Percentiles rank a stretch among this genome's conserved stretches.
These are phyloP conservation scores for Draba incana DNA, from an alignment of 345 rosid species.

Conservation along the genomic window DNA sequence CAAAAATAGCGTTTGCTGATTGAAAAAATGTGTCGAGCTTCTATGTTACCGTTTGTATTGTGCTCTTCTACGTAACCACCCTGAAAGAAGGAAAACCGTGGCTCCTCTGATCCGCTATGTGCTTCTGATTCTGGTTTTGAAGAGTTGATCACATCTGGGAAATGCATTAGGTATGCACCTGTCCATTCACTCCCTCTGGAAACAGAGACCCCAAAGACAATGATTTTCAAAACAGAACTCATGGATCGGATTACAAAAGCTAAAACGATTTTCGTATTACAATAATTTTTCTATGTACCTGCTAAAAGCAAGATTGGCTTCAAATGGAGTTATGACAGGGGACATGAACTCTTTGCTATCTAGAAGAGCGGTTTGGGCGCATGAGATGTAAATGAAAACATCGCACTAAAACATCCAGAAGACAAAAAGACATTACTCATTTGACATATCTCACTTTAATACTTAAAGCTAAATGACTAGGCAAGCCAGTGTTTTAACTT, in stretches of 20 bases:
- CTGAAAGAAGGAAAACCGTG: slow-evolving; percentile 79
- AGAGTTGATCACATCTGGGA: slow-evolving; percentile 64
- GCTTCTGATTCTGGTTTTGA: slow-evolving; percentile 43
- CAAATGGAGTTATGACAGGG: slow-evolving; percentile 91
- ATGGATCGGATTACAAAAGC: slow-evolving; percentile 6
- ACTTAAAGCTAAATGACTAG: background rate
- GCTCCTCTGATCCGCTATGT: slow-evolving; percentile 54
- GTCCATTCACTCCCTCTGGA: slow-evolving; percentile 89
- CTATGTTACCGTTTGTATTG: slow-evolving; percentile 19
- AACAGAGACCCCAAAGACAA: slow-evolving; percentile 27
- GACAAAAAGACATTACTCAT: slow-evolving; percentile 10
- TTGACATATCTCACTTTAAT: slow-evolving; percentile 11
- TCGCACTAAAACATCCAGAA: slow-evolving; percentile 58
- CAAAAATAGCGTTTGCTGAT: background rate
- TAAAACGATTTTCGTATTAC: background rate
- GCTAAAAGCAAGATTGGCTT: slow-evolving; percentile 88
- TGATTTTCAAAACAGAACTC: background rate
- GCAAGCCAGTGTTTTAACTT: slow-evolving; percentile 15
- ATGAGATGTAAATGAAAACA: slow-evolving; percentile 81
- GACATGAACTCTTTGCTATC: slow-evolving; percentile 93
- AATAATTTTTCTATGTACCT: slow-evolving; percentile 48
- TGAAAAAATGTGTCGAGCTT: slow-evolving; percentile 12
- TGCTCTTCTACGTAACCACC: slow-evolving; percentile 74
- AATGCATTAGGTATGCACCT: slow-evolving; percentile 79
- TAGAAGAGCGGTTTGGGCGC: slow-evolving; percentile 89